phyloP scores from a whole-genome alignment of 2,329 filamentous ascomycete species.

The Cordyceps javanica region DNA sequence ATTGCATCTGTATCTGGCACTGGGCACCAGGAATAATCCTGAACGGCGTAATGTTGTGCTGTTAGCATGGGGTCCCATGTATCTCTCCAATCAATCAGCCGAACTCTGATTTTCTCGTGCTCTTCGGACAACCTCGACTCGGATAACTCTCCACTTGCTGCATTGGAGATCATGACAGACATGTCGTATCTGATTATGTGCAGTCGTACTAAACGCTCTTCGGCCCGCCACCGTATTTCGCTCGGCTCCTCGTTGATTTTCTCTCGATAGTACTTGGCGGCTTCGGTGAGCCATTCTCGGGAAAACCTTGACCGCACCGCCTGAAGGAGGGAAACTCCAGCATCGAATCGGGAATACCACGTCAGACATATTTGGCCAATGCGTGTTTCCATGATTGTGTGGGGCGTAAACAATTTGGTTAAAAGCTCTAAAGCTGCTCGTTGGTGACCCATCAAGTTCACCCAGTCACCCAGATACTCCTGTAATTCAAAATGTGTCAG shows the following conservation, averaged over 20 bases:
- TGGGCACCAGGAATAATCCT: slow-evolving; percentile 51
- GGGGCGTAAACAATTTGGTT: slow-evolving; percentile 68
- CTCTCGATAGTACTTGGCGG: slow-evolving; percentile 55
- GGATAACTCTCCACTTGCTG: slow-evolving; percentile 57
- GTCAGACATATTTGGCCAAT: slow-evolving; percentile 66
- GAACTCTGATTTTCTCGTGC: slow-evolving; percentile 46
- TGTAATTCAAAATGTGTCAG: slow-evolving; percentile 29
- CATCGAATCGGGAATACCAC: slow-evolving; percentile 91
- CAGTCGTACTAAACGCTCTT: slow-evolving; percentile 58
- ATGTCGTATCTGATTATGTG: slow-evolving; percentile 75
- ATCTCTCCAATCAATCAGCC: slow-evolving; percentile 43
- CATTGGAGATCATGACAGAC: slow-evolving; percentile 67
- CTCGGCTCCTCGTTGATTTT: slow-evolving; percentile 54
- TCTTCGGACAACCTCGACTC: slow-evolving; percentile 59
- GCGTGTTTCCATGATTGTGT: slow-evolving; percentile 65
- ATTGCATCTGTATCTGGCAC: slow-evolving; percentile 57
- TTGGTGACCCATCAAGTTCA: slow-evolving; percentile 88
- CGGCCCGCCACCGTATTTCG: slow-evolving; percentile 59
- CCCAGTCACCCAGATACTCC: slow-evolving; percentile 95
- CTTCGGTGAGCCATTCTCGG: slow-evolving; percentile 69
- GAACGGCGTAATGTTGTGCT: slow-evolving; percentile 57
- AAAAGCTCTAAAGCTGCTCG: slow-evolving; percentile 81
- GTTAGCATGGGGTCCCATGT: slow-evolving; percentile 57
- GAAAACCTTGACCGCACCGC: slow-evolving; percentile 68
- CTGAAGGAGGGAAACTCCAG: slow-evolving; percentile 76